These are phyloP conservation scores for Parachlorella kessleri DNA, from an alignment of 139 green algal genomes.

Conservation along the genomic window DNA sequence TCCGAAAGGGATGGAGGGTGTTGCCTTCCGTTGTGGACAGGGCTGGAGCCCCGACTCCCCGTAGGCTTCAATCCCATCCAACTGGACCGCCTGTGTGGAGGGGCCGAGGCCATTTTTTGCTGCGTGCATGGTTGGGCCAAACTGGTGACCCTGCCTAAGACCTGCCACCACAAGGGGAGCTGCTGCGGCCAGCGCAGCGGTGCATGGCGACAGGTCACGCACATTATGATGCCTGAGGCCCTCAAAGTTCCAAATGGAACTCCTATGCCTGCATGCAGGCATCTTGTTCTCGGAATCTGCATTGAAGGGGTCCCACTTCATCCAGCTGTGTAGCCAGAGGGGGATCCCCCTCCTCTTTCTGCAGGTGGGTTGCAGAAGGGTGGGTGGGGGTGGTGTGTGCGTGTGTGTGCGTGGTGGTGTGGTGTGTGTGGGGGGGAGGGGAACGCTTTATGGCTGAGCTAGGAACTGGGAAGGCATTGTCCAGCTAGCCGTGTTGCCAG, in stretches of 20 bases:
- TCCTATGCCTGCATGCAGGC: neutral
- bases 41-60: neutral
- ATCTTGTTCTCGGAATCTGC: constrained; percentile 89
- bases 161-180: neutral
- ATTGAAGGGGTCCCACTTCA: constrained; percentile 85
- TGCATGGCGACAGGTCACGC: too few relatives aligned
- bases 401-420: too few relatives aligned
- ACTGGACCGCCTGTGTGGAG: too few relatives aligned
- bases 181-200: too few relatives aligned
- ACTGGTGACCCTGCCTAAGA: neutral
- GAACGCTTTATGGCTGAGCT: too few relatives aligned
- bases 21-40: neutral
- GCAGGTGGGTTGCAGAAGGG: too few relatives aligned
- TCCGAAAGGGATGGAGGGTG: neutral
- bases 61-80: neutral
- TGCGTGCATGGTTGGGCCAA: neutral
- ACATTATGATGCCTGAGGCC: neutral
- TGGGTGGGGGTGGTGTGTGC: too few relatives aligned
- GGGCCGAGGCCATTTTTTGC: too few relatives aligned
- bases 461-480: too few relatives aligned
- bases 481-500: too few relatives aligned
- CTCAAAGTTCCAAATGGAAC: neutral
- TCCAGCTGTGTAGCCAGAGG: constrained; percentile 84
- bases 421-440: too few relatives aligned
- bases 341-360: constrained; percentile 91